These are phyloP conservation scores for Kwoniella sp. DNA, from an alignment of 768 basidiomycete species.

Conservation along the genomic window DNA sequence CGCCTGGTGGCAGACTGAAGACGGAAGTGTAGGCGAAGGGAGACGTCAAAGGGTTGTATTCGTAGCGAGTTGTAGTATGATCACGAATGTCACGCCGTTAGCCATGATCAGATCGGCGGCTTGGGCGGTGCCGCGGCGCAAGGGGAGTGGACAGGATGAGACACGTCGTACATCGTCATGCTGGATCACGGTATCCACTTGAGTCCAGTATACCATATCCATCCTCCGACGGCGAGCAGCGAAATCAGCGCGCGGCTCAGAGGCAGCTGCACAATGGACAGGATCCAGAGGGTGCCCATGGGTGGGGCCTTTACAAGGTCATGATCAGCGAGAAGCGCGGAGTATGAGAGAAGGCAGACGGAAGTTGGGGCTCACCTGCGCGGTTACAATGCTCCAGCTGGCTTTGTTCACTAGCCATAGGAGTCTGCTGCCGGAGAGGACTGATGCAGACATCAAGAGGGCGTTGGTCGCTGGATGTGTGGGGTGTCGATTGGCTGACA, in stretches of 20 bases:
- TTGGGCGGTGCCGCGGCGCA: too few species aligned
- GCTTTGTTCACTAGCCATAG: conserved; percentile 49
- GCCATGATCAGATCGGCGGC: neutral
- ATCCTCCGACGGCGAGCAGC: conserved; percentile 27
- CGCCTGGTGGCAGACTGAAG: conserved; percentile 1
- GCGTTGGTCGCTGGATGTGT: conserved; percentile 30
- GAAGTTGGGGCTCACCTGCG: conserved; percentile 24
- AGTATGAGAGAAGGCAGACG: neutral
- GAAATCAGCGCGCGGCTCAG: conserved; percentile 36
- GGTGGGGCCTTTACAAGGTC: conserved; percentile 37
- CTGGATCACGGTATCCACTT: conserved; percentile 30
- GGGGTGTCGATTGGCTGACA: conserved; percentile 36
- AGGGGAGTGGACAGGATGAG: too few species aligned
- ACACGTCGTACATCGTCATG: too few species aligned
- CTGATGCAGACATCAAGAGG: conserved; percentile 32
- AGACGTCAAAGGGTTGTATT: neutral
- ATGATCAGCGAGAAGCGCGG: neutral
- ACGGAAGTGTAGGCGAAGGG: conserved; percentile 2
- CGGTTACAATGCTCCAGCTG: conserved; percentile 35
- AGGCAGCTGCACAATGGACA: conserved; percentile 46
- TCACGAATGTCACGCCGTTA: neutral
- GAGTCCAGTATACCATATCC: conserved; percentile 40
- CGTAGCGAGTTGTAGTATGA: neutral
- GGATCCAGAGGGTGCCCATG: conserved; percentile 47
- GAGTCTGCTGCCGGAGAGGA: conserved; percentile 36